phyloP scores from a whole-genome alignment of 2,329 filamentous ascomycete species.

The Magnaporthiopsis incrustans region DNA sequence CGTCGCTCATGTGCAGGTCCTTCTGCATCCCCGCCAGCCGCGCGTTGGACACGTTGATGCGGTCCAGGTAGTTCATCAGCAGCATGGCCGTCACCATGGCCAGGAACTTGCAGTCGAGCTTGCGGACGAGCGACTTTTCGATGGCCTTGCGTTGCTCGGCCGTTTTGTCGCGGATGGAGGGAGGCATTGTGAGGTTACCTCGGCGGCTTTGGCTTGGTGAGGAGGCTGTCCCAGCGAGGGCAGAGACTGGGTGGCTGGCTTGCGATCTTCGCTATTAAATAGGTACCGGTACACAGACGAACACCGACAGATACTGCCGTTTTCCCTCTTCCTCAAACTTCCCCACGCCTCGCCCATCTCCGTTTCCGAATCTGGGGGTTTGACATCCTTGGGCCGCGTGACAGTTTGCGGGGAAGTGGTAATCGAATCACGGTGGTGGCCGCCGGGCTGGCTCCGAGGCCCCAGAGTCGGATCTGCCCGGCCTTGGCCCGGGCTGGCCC shows the following conservation, averaged over 20 bases:
- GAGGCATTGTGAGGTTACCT: background rate
- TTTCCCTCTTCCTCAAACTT: background rate
- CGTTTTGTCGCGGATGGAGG: background rate
- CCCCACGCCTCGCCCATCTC: background rate
- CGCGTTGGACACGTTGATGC: conserved; percentile 2
- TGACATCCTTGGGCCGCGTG: background rate
- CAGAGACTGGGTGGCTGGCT: background rate
- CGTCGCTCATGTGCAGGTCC: conserved; percentile 26
- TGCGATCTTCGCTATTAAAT: background rate
- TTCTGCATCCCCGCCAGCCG: conserved; percentile 27
- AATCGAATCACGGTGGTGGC: background rate
- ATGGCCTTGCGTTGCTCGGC: background rate
- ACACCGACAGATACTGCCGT: background rate
- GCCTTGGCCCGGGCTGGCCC: background rate
- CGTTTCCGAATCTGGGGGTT: background rate
- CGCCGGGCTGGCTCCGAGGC: background rate
- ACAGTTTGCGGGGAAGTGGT: no score
- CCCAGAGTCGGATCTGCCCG: background rate
- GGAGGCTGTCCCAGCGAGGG: background rate
- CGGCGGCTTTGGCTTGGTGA: background rate
- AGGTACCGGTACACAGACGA: no score
- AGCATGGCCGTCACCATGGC: background rate
- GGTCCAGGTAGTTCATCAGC: background rate
- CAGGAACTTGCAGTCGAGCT: conserved; percentile 42
- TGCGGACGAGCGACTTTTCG: conserved; percentile 19